Base-by-base conservation (phyloP, 1,284 basidiomycete species). In the Irpex sp. region DNA sequence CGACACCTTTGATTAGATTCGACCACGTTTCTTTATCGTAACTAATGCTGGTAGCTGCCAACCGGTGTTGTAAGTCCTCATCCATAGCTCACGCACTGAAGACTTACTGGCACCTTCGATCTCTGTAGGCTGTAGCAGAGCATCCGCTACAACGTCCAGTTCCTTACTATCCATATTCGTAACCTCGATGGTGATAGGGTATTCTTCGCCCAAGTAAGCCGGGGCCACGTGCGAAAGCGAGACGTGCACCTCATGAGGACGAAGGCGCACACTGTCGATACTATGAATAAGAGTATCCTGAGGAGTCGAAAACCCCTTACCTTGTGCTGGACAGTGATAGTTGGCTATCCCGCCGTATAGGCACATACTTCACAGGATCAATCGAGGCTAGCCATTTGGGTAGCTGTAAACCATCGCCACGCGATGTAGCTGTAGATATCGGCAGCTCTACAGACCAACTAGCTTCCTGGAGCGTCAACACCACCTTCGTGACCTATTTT, bases 161-260 rank as follows among this genome's bases (percentile, higher is more conserved):
- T 85, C 81, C 17, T 85, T 79, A 34, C 84, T 82, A 71, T 96
- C 93, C 3, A 77, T 71, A 70, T 93, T 95, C 5, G 77, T 82
- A 11, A 95, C 80, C 48, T 84, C 79, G 47, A 96, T 78, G 15
- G 73, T 72, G 65, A 96, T 86, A 0, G 89, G 86, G 69, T 90
- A 90, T 47, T 84, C 80, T 73, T 96, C 94, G 64, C 89, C 87
- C 26, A 95, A 74, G 73, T 89, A 93, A 0, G 92, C 92, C 0
- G 89, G 87, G 0, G 81, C 74, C 0, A 81, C 74, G 66, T 94
- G 87, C 1, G 77, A 74, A 48, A 94, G 70, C 0, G 78, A 76
- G 4, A 93, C 75, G 4, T 77, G 67, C 1, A 96, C 69, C 0
- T 75, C 76, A 67, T 93, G 90, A 0, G 87, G 81, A 26, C 84